phyloP scores from a whole-genome alignment of 2,329 filamentous ascomycete genomes.

The Byssochlamys sp. region DNA sequence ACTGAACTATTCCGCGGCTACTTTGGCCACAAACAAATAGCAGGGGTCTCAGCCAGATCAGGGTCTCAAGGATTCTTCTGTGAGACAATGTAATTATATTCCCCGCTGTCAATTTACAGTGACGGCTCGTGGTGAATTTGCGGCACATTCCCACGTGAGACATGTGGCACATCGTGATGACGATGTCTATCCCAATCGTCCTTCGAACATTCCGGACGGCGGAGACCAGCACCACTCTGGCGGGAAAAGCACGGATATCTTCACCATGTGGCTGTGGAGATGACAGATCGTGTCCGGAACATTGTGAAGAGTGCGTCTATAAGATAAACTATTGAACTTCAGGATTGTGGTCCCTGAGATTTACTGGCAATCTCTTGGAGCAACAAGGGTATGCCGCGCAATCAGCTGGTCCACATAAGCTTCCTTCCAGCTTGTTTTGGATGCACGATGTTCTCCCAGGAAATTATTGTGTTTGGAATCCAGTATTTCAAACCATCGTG shows the following conservation, averaged over 20 bases:
- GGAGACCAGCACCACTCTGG: background rate
- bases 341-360: background rate
- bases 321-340: background rate
- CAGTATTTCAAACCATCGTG: background rate
- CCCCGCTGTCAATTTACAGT: background rate
- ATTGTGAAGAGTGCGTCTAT: conserved; percentile 11
- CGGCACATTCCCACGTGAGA: background rate
- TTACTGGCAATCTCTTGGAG: background rate
- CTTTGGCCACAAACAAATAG: background rate
- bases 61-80: background rate
- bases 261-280: background rate
- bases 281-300: conserved; percentile 4
- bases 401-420: background rate
- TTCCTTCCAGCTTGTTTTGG: background rate
- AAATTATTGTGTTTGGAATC: background rate
- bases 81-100: background rate
- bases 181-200: background rate
- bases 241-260: background rate
- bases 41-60: background rate
- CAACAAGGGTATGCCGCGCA: background rate
- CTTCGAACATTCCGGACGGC: background rate
- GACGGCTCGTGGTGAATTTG: background rate
- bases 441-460: background rate
- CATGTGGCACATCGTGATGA: background rate
- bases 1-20: background rate